A percentile compares a stretch with the other conserved stretches of the same genome.
phyloP scores from a whole-genome alignment of 306 rosid genomes.

The Bauhinia variegata region DNA sequence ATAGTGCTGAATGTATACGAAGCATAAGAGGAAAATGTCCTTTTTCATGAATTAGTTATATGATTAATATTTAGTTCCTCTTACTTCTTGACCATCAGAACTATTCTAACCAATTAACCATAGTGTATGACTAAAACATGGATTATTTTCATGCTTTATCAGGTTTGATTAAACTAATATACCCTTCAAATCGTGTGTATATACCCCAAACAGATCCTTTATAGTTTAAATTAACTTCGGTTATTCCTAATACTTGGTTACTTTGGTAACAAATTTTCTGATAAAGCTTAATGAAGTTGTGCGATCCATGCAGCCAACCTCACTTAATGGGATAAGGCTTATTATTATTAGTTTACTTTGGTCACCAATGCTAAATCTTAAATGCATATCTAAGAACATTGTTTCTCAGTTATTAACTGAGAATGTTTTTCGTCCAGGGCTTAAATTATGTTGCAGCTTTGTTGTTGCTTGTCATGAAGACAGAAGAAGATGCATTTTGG shows the following conservation, averaged over 20 bases:
- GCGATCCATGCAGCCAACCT: too few relatives aligned
- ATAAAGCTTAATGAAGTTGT: too few relatives aligned
- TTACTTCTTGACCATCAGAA: conserved; percentile 12
- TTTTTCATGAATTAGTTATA: conserved; percentile 4
- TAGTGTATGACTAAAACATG: background rate
- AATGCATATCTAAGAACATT: conserved; percentile 25
- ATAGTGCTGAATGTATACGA: background rate
- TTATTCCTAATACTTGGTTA: background rate
- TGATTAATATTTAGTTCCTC: conserved; percentile 13
- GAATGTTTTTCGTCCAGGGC: conserved; percentile 62
- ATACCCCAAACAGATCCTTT: background rate
- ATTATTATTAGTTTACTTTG: too few relatives aligned
- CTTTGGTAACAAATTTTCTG: conserved; percentile 1
- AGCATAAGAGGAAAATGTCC: background rate
- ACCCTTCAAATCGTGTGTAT: background rate
- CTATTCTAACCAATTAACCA: conserved; percentile 5
- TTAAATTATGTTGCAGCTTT: conserved; percentile 95
- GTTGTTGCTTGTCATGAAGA: conserved; percentile 94
- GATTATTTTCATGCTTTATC: background rate
- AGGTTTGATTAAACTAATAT: background rate
- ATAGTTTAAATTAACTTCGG: conserved; percentile 7
- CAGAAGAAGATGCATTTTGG: conserved; percentile 99
- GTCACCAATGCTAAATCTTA: background rate
- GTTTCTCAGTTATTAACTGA: conserved; percentile 30
- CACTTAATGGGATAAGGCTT: too few relatives aligned